These are phyloP conservation scores for Westerdykella aurantiaca DNA, from an alignment of 2,329 filamentous ascomycete genomes.

Conservation along the genomic window DNA sequence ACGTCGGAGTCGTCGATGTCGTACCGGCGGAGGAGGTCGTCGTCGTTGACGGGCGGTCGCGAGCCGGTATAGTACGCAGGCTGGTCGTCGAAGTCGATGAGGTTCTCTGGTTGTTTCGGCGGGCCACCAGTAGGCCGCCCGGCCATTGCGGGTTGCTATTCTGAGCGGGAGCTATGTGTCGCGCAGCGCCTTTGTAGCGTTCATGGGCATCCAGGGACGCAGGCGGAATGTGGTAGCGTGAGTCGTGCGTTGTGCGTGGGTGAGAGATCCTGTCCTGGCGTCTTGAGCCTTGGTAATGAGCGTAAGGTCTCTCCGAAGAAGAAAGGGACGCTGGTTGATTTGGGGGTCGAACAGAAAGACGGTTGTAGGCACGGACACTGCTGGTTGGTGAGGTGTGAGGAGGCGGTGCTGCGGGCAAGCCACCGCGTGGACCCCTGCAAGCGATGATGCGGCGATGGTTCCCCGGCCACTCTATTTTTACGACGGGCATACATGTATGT, in stretches of 20 bases:
- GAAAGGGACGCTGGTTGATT: neutral
- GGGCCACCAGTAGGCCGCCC: slow-evolving; percentile 51
- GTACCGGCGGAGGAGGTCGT: slow-evolving; percentile 71
- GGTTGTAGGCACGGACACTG: neutral
- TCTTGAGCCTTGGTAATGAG: neutral
- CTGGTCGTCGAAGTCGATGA: slow-evolving; percentile 69
- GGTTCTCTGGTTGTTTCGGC: slow-evolving; percentile 48
- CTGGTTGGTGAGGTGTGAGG: neutral
- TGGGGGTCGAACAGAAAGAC: neutral
- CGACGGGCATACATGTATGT: no score
- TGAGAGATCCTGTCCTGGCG: neutral
- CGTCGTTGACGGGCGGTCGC: slow-evolving; percentile 71
- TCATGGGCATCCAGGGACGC: slow-evolving; percentile 20
- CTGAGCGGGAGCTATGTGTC: slow-evolving; percentile 15
- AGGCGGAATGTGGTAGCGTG: neutral
- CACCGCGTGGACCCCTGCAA: no score
- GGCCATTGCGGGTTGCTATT: slow-evolving; percentile 40
- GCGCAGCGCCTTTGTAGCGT: slow-evolving; percentile 16
- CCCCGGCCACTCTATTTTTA: no score
- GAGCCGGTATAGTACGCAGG: slow-evolving; percentile 64
- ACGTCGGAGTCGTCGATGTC: slow-evolving; percentile 62
- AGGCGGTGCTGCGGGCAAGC: neutral
- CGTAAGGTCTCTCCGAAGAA: neutral
- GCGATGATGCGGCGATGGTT: no score
- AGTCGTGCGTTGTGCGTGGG: neutral